Percentiles rank a stretch among this genome's conserved stretches.
phyloP scores from a whole-genome alignment of 2,329 filamentous ascomycete species.

The Paecilomyces dactylethromorphus region DNA sequence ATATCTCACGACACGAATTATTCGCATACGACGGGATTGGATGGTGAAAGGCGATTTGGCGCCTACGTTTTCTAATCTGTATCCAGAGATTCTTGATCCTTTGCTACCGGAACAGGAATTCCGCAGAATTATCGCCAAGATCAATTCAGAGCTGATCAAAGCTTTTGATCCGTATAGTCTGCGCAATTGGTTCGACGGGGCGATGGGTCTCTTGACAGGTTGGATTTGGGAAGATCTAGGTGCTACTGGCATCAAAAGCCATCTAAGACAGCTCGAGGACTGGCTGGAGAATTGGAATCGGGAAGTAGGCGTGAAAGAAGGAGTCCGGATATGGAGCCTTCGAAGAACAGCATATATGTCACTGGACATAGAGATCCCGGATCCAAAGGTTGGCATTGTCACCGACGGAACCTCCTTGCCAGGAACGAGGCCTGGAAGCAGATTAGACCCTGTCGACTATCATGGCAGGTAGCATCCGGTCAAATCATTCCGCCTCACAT shows the following conservation, averaged over 20 bases:
- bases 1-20: slow-evolving; percentile 74
- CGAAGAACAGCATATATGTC: slow-evolving; percentile 82
- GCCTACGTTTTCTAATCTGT: slow-evolving; percentile 89
- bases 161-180: slow-evolving; percentile 73
- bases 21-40: slow-evolving; percentile 88
- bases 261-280: slow-evolving; percentile 62
- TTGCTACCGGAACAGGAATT: slow-evolving; percentile 83
- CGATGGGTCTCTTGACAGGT: slow-evolving; percentile 75
- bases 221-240: slow-evolving; percentile 95
- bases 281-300: slow-evolving; percentile 87
- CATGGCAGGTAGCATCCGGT: not conserved
- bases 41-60: slow-evolving; percentile 82
- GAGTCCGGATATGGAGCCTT: slow-evolving; percentile 70
- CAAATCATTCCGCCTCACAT: not conserved
- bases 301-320: slow-evolving; percentile 52
- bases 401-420: slow-evolving; percentile 28
- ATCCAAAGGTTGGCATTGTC: slow-evolving; percentile 43
- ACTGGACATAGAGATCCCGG: slow-evolving; percentile 45
- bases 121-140: slow-evolving; percentile 67
- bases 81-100: slow-evolving; percentile 90
- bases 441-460: slow-evolving; percentile 12
- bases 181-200: slow-evolving; percentile 71
- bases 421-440: slow-evolving; percentile 28
- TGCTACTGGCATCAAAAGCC: slow-evolving; percentile 65
- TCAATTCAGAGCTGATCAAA: slow-evolving; percentile 71